Conservation (phyloP, 23 red algal genomes). For the Gracilaria domingensis region DNA sequence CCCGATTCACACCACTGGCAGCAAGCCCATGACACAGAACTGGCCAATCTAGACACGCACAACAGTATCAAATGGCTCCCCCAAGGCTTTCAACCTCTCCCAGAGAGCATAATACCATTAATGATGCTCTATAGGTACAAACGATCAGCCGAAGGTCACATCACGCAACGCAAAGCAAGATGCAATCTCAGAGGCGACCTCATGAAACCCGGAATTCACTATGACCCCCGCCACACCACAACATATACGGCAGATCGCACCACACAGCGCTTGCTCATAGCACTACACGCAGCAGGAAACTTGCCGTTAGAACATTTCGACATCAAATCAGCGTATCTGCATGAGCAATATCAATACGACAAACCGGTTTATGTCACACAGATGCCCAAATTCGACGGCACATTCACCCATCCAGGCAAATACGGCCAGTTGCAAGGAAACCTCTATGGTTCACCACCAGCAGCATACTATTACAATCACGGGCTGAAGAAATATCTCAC, state of each 20-base stretch:
- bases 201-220: neutral
- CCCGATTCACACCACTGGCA: neutral
- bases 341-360: neutral
- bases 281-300: no score
- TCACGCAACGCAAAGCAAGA: no score
- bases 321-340: neutral
- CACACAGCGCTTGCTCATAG: no score
- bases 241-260: neutral
- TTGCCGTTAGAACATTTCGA: neutral
- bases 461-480: neutral
- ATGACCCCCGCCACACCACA: neutral
- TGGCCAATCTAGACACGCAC: neutral
- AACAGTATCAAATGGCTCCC: neutral
- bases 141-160: no score
- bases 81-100: neutral
- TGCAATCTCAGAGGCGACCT: neutral
- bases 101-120: neutral
- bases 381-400: neutral
- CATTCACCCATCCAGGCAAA: neutral
- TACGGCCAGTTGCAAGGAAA: neutral
- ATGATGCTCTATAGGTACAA: conserved; percentile 6
- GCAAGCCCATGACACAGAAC: neutral
- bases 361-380: neutral
- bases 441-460: neutral
- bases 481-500: neutral